Evolutionary conservation across 148 eudicot genomes (phyloP), one percentile per base, ranked within the genome.

Genomic region (Nepenthes gracilis): DNA sequence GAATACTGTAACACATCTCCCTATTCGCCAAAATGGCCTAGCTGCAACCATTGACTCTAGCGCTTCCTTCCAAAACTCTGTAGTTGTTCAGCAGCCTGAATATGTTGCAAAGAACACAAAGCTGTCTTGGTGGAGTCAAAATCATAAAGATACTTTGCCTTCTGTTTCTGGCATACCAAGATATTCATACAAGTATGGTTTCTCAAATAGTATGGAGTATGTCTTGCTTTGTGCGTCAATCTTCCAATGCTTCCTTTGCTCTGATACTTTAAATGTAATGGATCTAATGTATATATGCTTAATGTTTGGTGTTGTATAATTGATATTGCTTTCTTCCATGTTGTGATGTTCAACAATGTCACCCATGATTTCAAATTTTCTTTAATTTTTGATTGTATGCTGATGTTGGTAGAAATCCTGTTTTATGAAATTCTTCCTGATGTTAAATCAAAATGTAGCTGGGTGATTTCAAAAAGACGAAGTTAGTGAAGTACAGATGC

Each of bases 141-240:
- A 73, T 47, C 65, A 53, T 55, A 94, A 84, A 72, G 90, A 86
- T 67, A 81, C 62, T 59, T 62, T 78, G 32, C 58, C 78, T 69
- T 74, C 95, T 58, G 79, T 77, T 47, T 86, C 97, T 53, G 97
- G 97, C 63, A 72, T 94, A 47, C 88, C 85, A 57, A 83, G 78
- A 72, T 89, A 94, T 83, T 71, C 58, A 55, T 83, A 86, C 87
- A 93, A 82, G 99, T 93, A 89, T 60, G 96, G 72, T 50, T 43
- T 37, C n/a, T 35, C 48, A 34, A 12, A 1, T 36, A 23, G 8
- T 13, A 32, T 52, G 32, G 4, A 50, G 4, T 50, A 11, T 23
- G 23, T 23, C 23, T 23, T 14, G 11, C 33, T 32, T 13, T 54
- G 14, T 54, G 23, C 23, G 23, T 23, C 23, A 23, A 23, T 45